These are phyloP conservation scores for Pythium sukuiense DNA, from an alignment of 352 stramenopile genomes.

Conservation along the genomic window DNA sequence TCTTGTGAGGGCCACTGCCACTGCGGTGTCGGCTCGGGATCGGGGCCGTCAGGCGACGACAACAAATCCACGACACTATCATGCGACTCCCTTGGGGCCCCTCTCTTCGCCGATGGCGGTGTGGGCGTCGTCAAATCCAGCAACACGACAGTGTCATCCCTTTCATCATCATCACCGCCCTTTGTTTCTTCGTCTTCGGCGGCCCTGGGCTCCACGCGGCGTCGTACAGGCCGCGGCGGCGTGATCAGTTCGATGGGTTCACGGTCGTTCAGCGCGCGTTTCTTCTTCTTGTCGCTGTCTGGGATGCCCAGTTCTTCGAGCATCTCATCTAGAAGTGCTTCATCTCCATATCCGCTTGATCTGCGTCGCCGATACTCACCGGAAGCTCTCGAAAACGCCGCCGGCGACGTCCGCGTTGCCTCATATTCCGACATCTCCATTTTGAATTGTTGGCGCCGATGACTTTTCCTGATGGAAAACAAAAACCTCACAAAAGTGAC, in stretches of 20 bases:
- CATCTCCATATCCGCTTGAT: constrained; percentile 17
- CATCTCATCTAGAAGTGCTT: constrained; percentile 22
- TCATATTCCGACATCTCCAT: not conserved
- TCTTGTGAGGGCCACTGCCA: constrained; percentile 3
- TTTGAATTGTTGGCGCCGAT: not conserved
- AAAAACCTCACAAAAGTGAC: too few species aligned
- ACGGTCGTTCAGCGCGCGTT: not conserved
- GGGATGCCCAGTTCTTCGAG: constrained; percentile 26
- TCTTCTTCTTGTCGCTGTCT: constrained; percentile 20
- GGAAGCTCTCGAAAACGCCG: not conserved
- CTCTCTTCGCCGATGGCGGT: constrained; percentile 15
- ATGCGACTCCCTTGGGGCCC: constrained; percentile 1
- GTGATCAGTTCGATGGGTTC: constrained; percentile 26
- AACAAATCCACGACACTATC: constrained; percentile 51
- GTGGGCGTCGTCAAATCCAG: constrained; percentile 31
- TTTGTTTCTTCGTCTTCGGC: constrained; percentile 4
- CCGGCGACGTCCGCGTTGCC: not conserved
- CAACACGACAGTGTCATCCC: constrained; percentile 1
- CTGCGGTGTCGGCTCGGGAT: constrained; percentile 6
- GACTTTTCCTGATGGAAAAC: not conserved
- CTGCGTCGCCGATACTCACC: not conserved
- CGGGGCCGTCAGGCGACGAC: constrained; percentile 28
- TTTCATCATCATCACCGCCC: not conserved
- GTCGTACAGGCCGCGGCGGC: constrained; percentile 12
- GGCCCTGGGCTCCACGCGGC: not conserved